phyloP scores from a whole-genome alignment of 2,329 filamentous ascomycete genomes.

The Didymella sp. region DNA sequence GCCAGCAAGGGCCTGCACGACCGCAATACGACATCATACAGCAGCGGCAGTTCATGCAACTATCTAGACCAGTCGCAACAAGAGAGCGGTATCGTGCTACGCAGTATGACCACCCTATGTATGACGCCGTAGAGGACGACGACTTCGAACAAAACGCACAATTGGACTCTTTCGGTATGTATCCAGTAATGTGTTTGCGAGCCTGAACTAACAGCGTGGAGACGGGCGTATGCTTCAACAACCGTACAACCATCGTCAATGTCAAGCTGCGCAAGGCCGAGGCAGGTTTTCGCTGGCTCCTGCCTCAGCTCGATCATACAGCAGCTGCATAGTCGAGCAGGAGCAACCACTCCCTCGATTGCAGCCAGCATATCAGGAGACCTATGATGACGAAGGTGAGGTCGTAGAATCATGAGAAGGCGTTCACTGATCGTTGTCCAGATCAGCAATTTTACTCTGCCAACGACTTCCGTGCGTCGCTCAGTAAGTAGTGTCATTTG shows the following conservation, averaged over 20 bases:
- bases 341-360: background rate
- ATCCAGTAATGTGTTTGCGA: background rate
- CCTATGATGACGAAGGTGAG: slow-evolving; percentile 1
- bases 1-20: background rate
- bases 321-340: background rate
- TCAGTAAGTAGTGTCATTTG: slow-evolving; percentile 10
- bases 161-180: slow-evolving; percentile 60
- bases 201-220: slow-evolving; percentile 22
- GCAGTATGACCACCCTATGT: slow-evolving; percentile 23
- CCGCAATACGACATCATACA: slow-evolving; percentile 24
- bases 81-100: slow-evolving; percentile 37
- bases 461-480: slow-evolving; percentile 5
- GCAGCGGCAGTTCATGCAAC: slow-evolving; percentile 25
- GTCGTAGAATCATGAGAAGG: fast-evolving
- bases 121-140: slow-evolving; percentile 39
- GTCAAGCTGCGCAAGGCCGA: slow-evolving; percentile 44
- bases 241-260: slow-evolving; percentile 43
- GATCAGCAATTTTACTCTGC: slow-evolving; percentile 8
- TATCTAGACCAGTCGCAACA: slow-evolving; percentile 14
- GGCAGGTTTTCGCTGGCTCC: slow-evolving; percentile 50
- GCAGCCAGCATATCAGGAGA: background rate
- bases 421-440: background rate
- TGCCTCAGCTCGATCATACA: slow-evolving; percentile 1
- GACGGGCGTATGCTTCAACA: slow-evolving; percentile 47
- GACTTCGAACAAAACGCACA: slow-evolving; percentile 24